phyloP scores from a whole-genome alignment of 1,284 basidiomycete genomes.

The Ustilago crameri region DNA sequence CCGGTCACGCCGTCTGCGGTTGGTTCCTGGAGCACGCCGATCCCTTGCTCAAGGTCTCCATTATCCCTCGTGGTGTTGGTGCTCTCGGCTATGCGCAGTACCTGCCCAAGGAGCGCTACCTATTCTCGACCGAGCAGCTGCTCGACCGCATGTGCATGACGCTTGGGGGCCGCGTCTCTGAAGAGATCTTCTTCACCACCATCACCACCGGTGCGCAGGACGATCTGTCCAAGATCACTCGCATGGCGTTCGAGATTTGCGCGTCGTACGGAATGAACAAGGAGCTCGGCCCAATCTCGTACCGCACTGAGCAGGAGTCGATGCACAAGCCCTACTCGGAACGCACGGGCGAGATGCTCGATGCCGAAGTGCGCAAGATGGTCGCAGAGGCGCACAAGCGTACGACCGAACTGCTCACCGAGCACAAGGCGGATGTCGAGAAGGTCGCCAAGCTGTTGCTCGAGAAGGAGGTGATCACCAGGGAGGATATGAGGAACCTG shows the following conservation, averaged over 20 bases:
- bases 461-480: constrained; percentile 93
- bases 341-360: constrained; percentile 93
- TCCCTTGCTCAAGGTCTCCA: constrained; percentile 96
- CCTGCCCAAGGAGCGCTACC: constrained; percentile 92
- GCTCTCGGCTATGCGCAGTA: constrained; percentile 97
- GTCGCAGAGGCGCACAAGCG: constrained; percentile 87
- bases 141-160: constrained; percentile 98
- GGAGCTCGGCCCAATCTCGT: constrained; percentile 93
- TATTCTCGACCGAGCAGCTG: constrained; percentile 94
- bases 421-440: constrained; percentile 88
- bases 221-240: constrained; percentile 96
- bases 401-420: constrained; percentile 82
- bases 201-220: constrained; percentile 99
- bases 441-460: constrained; percentile 90
- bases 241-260: constrained; percentile 92
- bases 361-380: constrained; percentile 90
- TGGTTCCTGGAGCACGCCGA: constrained; percentile 99
- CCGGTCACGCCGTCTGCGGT: constrained; percentile 96
- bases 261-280: constrained; percentile 84
- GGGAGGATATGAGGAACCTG: constrained; percentile 87
- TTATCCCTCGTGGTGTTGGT: constrained; percentile 95
- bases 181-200: constrained; percentile 96
- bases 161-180: constrained; percentile 95
- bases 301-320: constrained; percentile 85
- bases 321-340: constrained; percentile 99